These are phyloP conservation scores for Cystobasidium pallidum DNA, from an alignment of 1,284 basidiomycete genomes.

Conservation along the genomic window DNA sequence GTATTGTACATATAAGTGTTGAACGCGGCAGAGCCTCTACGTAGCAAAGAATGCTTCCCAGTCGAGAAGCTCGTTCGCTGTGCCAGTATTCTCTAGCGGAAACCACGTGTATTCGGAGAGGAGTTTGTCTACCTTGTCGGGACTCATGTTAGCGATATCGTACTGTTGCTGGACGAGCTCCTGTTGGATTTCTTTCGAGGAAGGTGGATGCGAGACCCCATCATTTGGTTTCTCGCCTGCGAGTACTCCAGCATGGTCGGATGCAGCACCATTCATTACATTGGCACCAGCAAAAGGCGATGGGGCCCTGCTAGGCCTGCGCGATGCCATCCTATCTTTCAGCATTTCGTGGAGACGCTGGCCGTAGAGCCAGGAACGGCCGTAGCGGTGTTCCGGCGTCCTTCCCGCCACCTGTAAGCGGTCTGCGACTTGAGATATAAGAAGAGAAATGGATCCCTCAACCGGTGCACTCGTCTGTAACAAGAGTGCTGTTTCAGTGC, in stretches of 20 bases:
- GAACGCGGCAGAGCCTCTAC: neutral
- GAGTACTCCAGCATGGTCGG: neutral
- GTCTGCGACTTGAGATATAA: constrained; percentile 26
- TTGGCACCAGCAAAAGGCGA: neutral
- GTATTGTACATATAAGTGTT: too few relatives aligned
- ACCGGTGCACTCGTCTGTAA: constrained; percentile 5
- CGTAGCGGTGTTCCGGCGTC: constrained; percentile 18
- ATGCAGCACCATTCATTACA: neutral
- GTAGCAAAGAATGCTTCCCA: constrained; percentile 6
- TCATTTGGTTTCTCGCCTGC: neutral
- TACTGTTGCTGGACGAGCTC: neutral
- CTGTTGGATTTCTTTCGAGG: neutral
- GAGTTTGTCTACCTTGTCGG: constrained; percentile 12
- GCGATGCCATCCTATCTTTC: constrained; percentile 2
- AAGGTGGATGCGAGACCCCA: neutral
- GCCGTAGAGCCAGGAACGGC: constrained; percentile 28
- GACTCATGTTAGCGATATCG: constrained; percentile 8
- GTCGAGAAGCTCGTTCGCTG: neutral
- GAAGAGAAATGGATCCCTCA: constrained; percentile 19
- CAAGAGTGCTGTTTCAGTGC: too few relatives aligned
- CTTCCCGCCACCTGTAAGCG: constrained; percentile 15
- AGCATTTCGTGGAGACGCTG: constrained; percentile 19
- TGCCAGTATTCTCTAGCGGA: neutral
- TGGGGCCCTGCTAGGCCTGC: constrained; percentile 5
- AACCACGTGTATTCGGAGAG: constrained; percentile 7